phyloP scores from a whole-genome alignment of 305 asterid genomes.

The Plantago coronopus region DNA sequence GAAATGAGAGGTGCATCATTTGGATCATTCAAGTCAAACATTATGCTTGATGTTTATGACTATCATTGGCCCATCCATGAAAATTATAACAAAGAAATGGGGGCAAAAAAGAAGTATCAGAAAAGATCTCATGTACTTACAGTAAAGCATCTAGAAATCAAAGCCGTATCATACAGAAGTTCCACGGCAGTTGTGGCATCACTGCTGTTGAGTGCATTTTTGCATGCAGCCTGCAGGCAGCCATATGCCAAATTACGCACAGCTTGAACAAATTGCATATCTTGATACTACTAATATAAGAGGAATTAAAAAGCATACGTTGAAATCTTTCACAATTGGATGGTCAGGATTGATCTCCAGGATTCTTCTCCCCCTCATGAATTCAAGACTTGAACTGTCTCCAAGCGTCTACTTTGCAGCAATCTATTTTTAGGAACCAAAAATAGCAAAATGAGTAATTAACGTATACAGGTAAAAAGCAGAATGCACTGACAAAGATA shows the following conservation, averaged over 20 bases:
- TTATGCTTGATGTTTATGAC: too few species aligned
- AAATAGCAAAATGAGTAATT: conserved; percentile 3
- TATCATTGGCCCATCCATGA: too few species aligned
- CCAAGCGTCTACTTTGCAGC: conserved; percentile 96
- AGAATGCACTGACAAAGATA: background rate
- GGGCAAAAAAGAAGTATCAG: background rate
- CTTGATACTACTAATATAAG: background rate
- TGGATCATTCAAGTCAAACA: too few species aligned
- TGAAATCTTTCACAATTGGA: conserved; percentile 88
- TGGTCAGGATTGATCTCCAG: conserved; percentile 94
- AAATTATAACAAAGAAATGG: too few species aligned
- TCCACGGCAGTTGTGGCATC: conserved; percentile 94
- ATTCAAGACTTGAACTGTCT: conserved; percentile 85
- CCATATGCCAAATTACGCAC: background rate
- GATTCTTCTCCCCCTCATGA: conserved; percentile 97
- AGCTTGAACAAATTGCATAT: background rate
- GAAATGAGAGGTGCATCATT: too few species aligned
- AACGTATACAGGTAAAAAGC: conserved; percentile 9
- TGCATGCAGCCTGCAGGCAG: conserved; percentile 85
- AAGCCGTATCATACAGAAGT: conserved; percentile 78
- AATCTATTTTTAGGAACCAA: conserved; percentile 40
- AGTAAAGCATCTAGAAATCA: conserved; percentile 93
- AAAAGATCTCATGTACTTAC: conserved; percentile 40
- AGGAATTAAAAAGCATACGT: conserved; percentile 35
- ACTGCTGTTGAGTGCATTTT: conserved; percentile 72